These are phyloP conservation scores for Diaporthe citrichinensis DNA, from an alignment of 2,329 filamentous ascomycete species.

Conservation along the genomic window DNA sequence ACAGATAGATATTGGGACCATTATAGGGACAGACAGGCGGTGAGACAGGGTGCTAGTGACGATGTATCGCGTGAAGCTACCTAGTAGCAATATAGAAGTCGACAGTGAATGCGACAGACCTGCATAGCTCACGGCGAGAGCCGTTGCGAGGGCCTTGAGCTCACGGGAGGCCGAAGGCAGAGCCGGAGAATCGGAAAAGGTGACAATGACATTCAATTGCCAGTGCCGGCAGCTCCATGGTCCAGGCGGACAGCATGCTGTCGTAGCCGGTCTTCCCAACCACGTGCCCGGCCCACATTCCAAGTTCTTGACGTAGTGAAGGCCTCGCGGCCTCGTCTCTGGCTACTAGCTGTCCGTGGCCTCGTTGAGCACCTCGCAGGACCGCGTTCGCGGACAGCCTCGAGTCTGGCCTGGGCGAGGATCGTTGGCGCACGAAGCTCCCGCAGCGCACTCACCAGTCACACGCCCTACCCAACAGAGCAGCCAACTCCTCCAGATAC, in stretches of 20 bases:
- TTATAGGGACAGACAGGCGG: constrained; percentile 10
- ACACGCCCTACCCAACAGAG: constrained; percentile 70
- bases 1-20: neutral
- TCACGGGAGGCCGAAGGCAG: neutral
- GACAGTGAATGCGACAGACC: neutral
- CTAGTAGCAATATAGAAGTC: neutral
- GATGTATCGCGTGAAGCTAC: constrained; percentile 13
- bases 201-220: neutral
- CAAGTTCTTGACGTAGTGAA: constrained; percentile 43
- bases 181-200: neutral
- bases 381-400: neutral
- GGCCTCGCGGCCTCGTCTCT: neutral
- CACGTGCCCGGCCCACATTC: neutral
- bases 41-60: neutral
- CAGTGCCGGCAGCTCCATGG: neutral
- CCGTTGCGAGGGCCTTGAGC: neutral
- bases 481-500: constrained; percentile 77
- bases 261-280: neutral
- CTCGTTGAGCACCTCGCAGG: neutral
- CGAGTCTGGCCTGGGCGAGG: neutral
- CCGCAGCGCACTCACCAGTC: constrained; percentile 68
- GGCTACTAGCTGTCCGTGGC: neutral
- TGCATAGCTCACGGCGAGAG: neutral
- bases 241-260: neutral
- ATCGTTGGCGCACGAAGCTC: neutral